These are phyloP conservation scores for Irineochytrium annulatum DNA, from an alignment of 192 early-diverging fungal species.

Conservation along the genomic window DNA sequence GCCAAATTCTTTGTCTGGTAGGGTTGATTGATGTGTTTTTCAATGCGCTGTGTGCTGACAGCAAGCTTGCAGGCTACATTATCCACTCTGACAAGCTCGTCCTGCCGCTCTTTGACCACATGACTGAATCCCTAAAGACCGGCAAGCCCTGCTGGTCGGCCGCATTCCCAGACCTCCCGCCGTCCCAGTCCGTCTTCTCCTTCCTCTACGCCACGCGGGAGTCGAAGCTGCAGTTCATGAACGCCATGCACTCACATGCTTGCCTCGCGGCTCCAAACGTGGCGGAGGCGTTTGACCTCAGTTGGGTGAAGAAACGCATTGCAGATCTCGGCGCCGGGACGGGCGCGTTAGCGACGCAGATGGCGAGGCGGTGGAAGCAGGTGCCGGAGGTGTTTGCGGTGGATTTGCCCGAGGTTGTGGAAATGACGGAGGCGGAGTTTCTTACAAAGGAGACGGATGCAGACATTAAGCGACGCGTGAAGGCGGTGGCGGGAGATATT, in stretches of 20 bases:
- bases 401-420: background rate
- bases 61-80: background rate
- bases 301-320: background rate
- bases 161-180: constrained; percentile 14
- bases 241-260: constrained; percentile 20
- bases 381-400: background rate
- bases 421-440: background rate
- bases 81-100: constrained; percentile 11
- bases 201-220: constrained; percentile 13
- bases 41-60: background rate
- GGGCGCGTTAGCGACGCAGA: background rate
- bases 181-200: constrained; percentile 8
- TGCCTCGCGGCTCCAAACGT: constrained; percentile 10
- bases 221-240: constrained; percentile 10
- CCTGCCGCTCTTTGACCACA: constrained; percentile 11
- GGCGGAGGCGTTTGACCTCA: background rate
- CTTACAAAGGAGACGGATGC: background rate
- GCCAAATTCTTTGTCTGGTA: constrained; percentile 9
- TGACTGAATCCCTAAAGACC: background rate
- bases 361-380: background rate
- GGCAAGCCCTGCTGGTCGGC: constrained; percentile 20
- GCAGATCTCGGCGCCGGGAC: background rate
- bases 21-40: constrained; percentile 10
- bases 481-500: background rate
- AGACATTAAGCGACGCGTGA: background rate